phyloP scores from a whole-genome alignment of 2,329 filamentous ascomycete genomes.

The Diaporthe caulivora region DNA sequence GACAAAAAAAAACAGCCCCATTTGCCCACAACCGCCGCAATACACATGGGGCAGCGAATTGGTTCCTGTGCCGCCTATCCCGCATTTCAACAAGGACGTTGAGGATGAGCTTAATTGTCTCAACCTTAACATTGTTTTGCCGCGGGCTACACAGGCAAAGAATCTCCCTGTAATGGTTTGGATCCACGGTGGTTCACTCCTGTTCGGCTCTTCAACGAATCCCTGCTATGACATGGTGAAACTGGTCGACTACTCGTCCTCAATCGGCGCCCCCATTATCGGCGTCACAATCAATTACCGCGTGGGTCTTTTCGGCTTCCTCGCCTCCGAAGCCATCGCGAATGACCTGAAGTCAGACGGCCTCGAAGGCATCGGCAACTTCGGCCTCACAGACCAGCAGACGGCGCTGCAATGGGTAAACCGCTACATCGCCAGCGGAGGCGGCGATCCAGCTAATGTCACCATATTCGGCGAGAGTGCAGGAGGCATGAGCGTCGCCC shows the following conservation, averaged over 20 bases:
- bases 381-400: slow-evolving; percentile 72
- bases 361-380: slow-evolving; percentile 62
- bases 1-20: not conserved
- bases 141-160: not conserved
- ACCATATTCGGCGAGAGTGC: slow-evolving; percentile 75
- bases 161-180: slow-evolving; percentile 28
- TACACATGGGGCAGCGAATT: slow-evolving; percentile 7
- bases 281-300: slow-evolving; percentile 76
- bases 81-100: not conserved
- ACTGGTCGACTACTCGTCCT: slow-evolving; percentile 12
- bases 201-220: not conserved
- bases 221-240: not conserved
- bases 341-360: slow-evolving; percentile 2
- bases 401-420: slow-evolving; percentile 72
- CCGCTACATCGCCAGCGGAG: slow-evolving; percentile 64
- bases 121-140: slow-evolving; percentile 9
- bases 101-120: slow-evolving; percentile 22
- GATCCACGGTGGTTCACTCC: slow-evolving; percentile 26
- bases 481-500: slow-evolving; percentile 67
- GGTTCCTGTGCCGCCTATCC: slow-evolving; percentile 5
- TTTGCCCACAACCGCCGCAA: slow-evolving; percentile 7
- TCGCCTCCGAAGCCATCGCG: slow-evolving; percentile 61
- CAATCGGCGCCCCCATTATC: slow-evolving; percentile 57
- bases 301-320: slow-evolving; percentile 72
- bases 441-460: slow-evolving; percentile 68